Conservation (phyloP, 305 asterid genomes). For the Fraxinus sp. region DNA sequence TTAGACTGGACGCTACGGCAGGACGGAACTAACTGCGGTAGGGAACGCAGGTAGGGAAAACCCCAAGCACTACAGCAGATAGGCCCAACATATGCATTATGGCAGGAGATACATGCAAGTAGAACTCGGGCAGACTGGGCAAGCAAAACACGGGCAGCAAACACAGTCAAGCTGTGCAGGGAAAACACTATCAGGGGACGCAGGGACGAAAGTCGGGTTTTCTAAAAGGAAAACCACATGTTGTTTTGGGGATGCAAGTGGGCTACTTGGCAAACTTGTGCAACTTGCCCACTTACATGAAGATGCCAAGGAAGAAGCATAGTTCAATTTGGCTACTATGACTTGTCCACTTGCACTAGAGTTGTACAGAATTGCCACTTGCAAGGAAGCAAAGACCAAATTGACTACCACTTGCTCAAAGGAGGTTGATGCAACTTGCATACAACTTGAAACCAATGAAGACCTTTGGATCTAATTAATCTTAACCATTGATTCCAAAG, state of each 20-base stretch:
- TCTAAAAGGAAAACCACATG: background rate
- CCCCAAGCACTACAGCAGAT: background rate
- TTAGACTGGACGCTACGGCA: background rate
- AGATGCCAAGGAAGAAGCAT: background rate
- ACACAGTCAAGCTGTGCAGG: no score
- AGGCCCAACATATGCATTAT: background rate
- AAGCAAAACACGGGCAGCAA: background rate
- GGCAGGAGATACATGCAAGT: background rate
- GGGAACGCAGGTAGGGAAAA: background rate
- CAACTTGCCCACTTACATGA: background rate
- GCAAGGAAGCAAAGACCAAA: background rate
- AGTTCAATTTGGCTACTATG: background rate
- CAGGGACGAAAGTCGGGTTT: no score
- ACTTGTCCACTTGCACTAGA: background rate
- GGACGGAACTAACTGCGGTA: background rate
- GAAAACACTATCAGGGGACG: no score
- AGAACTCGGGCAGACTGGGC: background rate
- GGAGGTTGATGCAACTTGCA: background rate
- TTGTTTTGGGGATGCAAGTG: background rate
- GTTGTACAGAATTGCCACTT: background rate
- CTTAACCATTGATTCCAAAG: background rate
- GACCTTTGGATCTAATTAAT: background rate
- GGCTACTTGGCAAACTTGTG: background rate
- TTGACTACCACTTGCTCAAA: background rate
- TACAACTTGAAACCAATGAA: background rate